These are phyloP conservation scores for Exophiala spinifera DNA, from an alignment of 2,329 filamentous ascomycete species.

Conservation along the genomic window DNA sequence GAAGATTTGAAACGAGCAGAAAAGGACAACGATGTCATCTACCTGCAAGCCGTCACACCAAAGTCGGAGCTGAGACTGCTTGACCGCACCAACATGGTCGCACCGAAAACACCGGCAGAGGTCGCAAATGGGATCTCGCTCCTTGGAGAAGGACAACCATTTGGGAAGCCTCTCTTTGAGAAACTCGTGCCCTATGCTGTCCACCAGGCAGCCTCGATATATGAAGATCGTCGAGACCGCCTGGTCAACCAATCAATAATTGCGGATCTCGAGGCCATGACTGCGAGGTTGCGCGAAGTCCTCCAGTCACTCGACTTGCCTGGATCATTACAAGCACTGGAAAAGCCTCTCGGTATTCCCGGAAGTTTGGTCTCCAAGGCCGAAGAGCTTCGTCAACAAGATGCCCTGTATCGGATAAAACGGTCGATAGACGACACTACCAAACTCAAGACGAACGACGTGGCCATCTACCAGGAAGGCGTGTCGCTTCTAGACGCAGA, in stretches of 20 bases:
- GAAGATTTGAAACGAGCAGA: constrained; percentile 86
- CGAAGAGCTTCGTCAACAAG: constrained; percentile 88
- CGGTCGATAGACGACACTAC: constrained; percentile 83
- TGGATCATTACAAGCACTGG: constrained; percentile 86
- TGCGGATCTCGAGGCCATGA: constrained; percentile 76
- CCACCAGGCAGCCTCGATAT: constrained; percentile 91
- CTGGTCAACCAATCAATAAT: constrained; percentile 86
- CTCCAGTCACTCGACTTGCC: constrained; percentile 82
- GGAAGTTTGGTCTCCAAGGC: constrained; percentile 83
- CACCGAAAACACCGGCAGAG: constrained; percentile 73
- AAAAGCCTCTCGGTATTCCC: constrained; percentile 88
- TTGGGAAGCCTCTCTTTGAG: constrained; percentile 81
- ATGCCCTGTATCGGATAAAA: constrained; percentile 73
- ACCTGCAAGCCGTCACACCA: constrained; percentile 76
- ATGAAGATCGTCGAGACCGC: constrained; percentile 86
- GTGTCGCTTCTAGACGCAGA: constrained; percentile 74
- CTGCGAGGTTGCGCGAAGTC: constrained; percentile 72
- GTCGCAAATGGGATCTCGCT: constrained; percentile 75
- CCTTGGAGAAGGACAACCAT: constrained; percentile 74
- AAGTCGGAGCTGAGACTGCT: constrained; percentile 84
- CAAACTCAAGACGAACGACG: constrained; percentile 78
- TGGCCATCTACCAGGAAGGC: constrained; percentile 77
- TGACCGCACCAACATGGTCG: constrained; percentile 85
- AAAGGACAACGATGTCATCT: constrained; percentile 95
- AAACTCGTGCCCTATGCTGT: constrained; percentile 94